phyloP scores from a whole-genome alignment of 208 protist species.

The Wallacemonas sp. region DNA sequence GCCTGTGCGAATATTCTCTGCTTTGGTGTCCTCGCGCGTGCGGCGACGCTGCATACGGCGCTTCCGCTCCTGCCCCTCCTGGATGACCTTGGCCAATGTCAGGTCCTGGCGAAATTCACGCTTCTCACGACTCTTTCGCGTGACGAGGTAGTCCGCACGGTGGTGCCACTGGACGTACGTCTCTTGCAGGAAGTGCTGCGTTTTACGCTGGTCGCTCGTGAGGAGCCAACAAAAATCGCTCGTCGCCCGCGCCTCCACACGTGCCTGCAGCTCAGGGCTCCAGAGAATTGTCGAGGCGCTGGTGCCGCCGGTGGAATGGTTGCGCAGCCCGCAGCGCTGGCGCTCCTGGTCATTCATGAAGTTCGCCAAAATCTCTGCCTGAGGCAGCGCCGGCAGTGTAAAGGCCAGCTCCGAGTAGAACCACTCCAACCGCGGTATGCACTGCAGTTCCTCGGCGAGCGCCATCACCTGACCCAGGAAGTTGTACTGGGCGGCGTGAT shows the following conservation, averaged over 20 bases:
- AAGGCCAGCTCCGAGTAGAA: constrained; percentile 80
- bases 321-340: constrained; percentile 71
- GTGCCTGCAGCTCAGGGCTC: constrained; percentile 62
- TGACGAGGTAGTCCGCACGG: constrained; percentile 85
- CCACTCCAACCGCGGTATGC: constrained; percentile 76
- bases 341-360: constrained; percentile 88
- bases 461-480: constrained; percentile 83
- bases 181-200: constrained; percentile 79
- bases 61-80: constrained; percentile 83
- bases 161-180: constrained; percentile 88
- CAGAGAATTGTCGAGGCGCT: constrained; percentile 60
- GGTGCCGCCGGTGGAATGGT: constrained; percentile 54
- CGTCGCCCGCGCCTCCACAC: constrained; percentile 44
- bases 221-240: constrained; percentile 85
- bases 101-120: constrained; percentile 81
- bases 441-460: constrained; percentile 73
- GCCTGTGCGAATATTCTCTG: constrained; percentile 42
- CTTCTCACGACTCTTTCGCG: constrained; percentile 86
- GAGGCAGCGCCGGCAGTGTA: constrained; percentile 57
- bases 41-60: constrained; percentile 76
- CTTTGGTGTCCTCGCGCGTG: constrained; percentile 27
- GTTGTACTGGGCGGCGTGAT: constrained; percentile 77
- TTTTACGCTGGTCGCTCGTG: constrained; percentile 67
- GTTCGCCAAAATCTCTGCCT: constrained; percentile 70
- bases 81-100: constrained; percentile 78